phyloP scores from a whole-genome alignment of 345 rosid species.

The Salix koriyanagi region DNA sequence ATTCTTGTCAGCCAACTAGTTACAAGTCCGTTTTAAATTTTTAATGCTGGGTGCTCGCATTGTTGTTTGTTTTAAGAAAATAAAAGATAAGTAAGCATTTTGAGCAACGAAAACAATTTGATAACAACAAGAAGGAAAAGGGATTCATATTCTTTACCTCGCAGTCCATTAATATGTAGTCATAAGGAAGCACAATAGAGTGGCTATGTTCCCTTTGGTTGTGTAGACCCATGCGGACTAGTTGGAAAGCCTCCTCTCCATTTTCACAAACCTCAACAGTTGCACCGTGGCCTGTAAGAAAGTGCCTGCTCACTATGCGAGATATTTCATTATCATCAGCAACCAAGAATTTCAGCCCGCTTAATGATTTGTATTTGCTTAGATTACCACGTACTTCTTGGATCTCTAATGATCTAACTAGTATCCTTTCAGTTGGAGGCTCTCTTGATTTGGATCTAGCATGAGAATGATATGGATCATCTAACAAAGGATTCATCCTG shows the following conservation, averaged over 20 bases:
- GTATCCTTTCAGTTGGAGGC: background rate
- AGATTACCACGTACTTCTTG: background rate
- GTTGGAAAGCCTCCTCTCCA: constrained; percentile 17
- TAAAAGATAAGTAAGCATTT: background rate
- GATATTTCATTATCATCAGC: constrained; percentile 9
- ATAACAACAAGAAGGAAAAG: too few species aligned
- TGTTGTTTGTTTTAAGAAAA: background rate
- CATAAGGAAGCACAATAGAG: constrained; percentile 3
- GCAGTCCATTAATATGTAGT: constrained; percentile 30
- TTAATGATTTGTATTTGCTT: constrained; percentile 8
- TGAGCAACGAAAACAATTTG: background rate
- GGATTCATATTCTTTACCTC: constrained; percentile 2
- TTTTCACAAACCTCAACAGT: constrained; percentile 16
- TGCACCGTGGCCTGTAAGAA: constrained; percentile 20
- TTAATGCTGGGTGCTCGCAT: background rate
- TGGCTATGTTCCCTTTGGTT: background rate
- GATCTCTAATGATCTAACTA: constrained; percentile 10
- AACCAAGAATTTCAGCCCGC: constrained; percentile 17
- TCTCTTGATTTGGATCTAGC: background rate
- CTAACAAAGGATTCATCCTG: background rate
- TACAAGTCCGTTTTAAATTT: background rate
- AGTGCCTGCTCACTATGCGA: background rate
- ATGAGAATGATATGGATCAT: background rate
- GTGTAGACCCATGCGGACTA: constrained; percentile 5
- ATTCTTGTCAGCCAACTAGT: background rate